These are phyloP conservation scores for Podila epicladia DNA, from an alignment of 192 early-diverging fungal genomes.

Conservation along the genomic window DNA sequence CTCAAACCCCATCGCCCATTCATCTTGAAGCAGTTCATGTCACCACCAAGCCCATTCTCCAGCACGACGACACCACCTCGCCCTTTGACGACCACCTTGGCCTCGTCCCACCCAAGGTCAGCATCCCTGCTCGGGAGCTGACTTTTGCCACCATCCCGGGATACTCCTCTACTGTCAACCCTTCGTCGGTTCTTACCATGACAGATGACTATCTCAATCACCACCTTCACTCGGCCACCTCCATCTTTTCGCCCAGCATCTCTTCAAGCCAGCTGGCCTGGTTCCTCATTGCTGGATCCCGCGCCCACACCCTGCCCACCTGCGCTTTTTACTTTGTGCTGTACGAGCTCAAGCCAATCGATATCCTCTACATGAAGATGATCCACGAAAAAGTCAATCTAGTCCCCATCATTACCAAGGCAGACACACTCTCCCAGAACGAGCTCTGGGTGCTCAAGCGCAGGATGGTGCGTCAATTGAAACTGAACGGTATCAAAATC, in stretches of 20 bases:
- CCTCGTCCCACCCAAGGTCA: conserved; percentile 22
- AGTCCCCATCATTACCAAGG: conserved; percentile 93
- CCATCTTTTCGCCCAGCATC: conserved; percentile 35
- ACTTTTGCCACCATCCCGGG: conserved; percentile 39
- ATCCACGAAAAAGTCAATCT: conserved; percentile 92
- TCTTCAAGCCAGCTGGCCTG: conserved; percentile 31
- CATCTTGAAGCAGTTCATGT: conserved; percentile 5
- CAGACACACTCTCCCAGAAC: conserved; percentile 89
- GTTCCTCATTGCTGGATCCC: conserved; percentile 46
- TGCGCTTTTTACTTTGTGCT: conserved; percentile 49
- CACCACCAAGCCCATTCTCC: conserved; percentile 3
- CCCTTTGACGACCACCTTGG: conserved; percentile 19
- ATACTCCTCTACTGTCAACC: conserved; percentile 44
- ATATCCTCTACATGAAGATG: conserved; percentile 97
- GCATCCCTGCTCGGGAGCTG: conserved; percentile 25
- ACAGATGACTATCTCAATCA: conserved; percentile 45
- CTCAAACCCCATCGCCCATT: background rate
- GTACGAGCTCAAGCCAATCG: conserved; percentile 76
- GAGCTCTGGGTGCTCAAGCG: conserved; percentile 91
- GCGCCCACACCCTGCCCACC: conserved; percentile 30
- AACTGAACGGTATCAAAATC: conserved; percentile 36
- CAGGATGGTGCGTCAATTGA: conserved; percentile 62
- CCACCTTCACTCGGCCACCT: conserved; percentile 22
- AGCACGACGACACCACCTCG: background rate
- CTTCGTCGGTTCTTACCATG: conserved; percentile 20